These are phyloP conservation scores for Orbilia blumenaviensis DNA, from an alignment of 2,329 filamentous ascomycete species.

Conservation along the genomic window DNA sequence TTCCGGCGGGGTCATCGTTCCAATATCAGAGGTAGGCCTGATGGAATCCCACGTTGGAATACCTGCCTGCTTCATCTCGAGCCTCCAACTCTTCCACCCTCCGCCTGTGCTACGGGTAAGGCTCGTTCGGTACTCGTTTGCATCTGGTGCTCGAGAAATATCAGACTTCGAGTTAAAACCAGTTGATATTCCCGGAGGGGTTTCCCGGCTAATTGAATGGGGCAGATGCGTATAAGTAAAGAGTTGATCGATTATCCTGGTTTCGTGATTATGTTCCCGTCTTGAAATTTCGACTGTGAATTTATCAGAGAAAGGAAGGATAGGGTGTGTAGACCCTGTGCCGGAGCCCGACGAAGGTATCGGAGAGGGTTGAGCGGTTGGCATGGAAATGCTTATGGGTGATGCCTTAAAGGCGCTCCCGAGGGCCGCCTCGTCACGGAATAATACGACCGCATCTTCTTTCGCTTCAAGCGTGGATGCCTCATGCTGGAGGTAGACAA, in stretches of 20 bases:
- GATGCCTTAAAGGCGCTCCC: slow-evolving; percentile 25
- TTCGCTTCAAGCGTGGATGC: slow-evolving; percentile 28
- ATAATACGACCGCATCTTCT: slow-evolving; percentile 41
- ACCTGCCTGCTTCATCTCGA: slow-evolving; percentile 39
- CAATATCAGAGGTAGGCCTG: slow-evolving; percentile 10
- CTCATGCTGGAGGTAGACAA: slow-evolving; percentile 18
- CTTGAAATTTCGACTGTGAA: slow-evolving; percentile 29
- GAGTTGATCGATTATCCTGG: slow-evolving; percentile 38
- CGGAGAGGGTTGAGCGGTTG: slow-evolving; percentile 16
- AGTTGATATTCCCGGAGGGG: slow-evolving; percentile 32
- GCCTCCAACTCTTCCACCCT: slow-evolving; percentile 41
- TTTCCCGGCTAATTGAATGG: slow-evolving; percentile 26
- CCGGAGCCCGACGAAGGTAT: not conserved
- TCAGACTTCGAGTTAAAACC: not conserved
- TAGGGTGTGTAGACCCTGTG: not conserved
- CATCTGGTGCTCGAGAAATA: not conserved
- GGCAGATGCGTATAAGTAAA: slow-evolving; percentile 8
- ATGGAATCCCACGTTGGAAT: slow-evolving; percentile 34
- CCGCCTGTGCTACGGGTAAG: slow-evolving; percentile 14
- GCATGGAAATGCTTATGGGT: slow-evolving; percentile 22
- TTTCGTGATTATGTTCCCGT: slow-evolving; percentile 31
- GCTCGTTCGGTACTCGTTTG: slow-evolving; percentile 11
- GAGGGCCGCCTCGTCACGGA: slow-evolving; percentile 23
- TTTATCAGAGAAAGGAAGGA: not conserved
- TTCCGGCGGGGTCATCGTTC: not conserved